phyloP scores from a whole-genome alignment of 257 asterid genomes.

The Jasminum sambac region DNA sequence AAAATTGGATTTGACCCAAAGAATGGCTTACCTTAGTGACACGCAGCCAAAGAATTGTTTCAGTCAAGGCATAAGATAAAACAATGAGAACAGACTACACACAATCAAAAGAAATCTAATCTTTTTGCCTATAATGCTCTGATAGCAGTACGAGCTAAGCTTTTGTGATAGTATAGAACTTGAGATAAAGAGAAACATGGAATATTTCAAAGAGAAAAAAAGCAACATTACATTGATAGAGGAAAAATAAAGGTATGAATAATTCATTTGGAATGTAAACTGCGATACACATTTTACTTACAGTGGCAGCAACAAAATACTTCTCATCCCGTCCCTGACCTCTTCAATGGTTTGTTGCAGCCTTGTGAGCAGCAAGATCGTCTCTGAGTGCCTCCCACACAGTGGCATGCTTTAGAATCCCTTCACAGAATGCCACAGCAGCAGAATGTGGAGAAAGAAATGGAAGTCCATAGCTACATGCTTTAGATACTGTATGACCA shows the following conservation, averaged over 20 bases:
- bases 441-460: constrained; percentile 98
- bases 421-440: constrained; percentile 95
- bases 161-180: neutral
- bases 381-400: constrained; percentile 96
- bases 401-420: constrained; percentile 83
- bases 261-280: neutral
- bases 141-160: neutral
- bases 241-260: neutral
- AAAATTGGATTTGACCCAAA: neutral
- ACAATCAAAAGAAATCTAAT: neutral
- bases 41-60: neutral
- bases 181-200: too few relatives aligned
- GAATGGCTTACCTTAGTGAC: neutral
- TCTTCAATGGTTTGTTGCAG: constrained; percentile 69
- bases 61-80: neutral
- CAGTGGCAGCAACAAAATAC: constrained; percentile 92
- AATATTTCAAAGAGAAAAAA: neutral
- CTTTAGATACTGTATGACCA: constrained; percentile 1
- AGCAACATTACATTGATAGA: neutral
- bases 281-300: constrained; percentile 39
- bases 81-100: neutral
- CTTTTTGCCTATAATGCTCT: neutral
- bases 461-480: constrained; percentile 98
- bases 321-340: constrained; percentile 85
- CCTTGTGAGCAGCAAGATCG: constrained; percentile 57